Evolutionary conservation across 352 stramenopile species (phyloP).

Genomic region (Phytopythium montanum): DNA sequence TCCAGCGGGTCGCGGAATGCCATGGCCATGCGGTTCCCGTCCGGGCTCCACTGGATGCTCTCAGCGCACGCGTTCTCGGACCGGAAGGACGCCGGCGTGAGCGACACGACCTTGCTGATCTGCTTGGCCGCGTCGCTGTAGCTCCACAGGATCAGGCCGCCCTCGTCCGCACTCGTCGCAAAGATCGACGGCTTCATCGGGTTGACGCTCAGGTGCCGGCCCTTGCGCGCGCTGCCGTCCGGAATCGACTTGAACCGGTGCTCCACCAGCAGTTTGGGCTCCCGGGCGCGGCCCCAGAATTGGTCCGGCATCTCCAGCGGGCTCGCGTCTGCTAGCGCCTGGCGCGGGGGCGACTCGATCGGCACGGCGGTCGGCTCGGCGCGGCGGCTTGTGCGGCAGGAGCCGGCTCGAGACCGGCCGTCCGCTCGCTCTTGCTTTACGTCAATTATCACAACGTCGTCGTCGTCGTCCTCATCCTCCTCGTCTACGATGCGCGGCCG

Average conservation of each 20-base stretch:
- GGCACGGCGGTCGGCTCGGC: conserved; percentile 19
- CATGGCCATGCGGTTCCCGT: conserved; percentile 72
- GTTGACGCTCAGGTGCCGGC: conserved; percentile 74
- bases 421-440: conserved; percentile 32
- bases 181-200: conserved; percentile 69
- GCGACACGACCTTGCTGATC: conserved; percentile 54
- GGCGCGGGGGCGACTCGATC: conserved; percentile 18
- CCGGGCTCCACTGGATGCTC: conserved; percentile 70
- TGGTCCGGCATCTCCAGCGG: conserved; percentile 48
- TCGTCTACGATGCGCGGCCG: conserved; percentile 64
- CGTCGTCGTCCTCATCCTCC: conserved; percentile 50
- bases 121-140: conserved; percentile 62
- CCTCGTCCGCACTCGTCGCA: conserved; percentile 74
- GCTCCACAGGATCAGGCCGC: conserved; percentile 74
- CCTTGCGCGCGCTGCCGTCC: conserved; percentile 64
- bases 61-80: conserved; percentile 61
- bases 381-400: conserved; percentile 3
- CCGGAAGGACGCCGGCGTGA: conserved; percentile 60
- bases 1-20: conserved; percentile 70
- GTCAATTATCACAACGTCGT: conserved; percentile 53
- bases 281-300: conserved; percentile 69
- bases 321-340: neutral
- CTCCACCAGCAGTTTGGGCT: conserved; percentile 66
- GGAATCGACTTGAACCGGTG: conserved; percentile 54
- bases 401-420: conserved; percentile 9